Evolutionary conservation across 768 basidiomycete genomes (phyloP).

Genomic region (Hericium erinaceus): DNA sequence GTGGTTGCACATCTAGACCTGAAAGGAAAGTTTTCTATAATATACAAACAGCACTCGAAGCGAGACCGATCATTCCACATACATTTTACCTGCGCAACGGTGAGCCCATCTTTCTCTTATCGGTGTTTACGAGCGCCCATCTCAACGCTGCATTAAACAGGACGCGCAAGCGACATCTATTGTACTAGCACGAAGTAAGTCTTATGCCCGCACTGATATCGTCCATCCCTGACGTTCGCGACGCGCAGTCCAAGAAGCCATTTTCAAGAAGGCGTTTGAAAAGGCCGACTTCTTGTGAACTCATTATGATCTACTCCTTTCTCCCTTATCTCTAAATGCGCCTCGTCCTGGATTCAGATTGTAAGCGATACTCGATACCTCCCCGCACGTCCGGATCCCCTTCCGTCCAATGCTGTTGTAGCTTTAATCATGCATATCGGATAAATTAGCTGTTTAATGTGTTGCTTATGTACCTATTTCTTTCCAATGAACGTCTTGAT

Average conservation of each 20-base stretch:
- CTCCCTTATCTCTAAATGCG: neutral
- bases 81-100: conserved; percentile 51
- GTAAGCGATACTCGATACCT: neutral
- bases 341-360: neutral
- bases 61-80: conserved; percentile 39
- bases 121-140: neutral
- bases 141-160: conserved; percentile 21
- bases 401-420: too few relatives aligned
- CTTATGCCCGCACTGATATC: neutral
- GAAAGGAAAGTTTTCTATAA: conserved; percentile 37
- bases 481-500: neutral
- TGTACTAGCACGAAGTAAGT: conserved; percentile 41
- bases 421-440: too few relatives aligned
- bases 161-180: conserved; percentile 37
- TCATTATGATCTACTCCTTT: neutral
- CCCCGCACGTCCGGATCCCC: too few relatives aligned
- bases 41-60: conserved; percentile 42
- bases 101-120: conserved; percentile 21
- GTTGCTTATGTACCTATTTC: too few relatives aligned
- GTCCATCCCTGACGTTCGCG: conserved; percentile 1
- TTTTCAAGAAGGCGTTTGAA: conserved; percentile 15
- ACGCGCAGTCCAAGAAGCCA: conserved; percentile 19
- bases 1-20: conserved; percentile 31
- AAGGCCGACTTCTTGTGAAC: conserved; percentile 17
- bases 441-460: too few relatives aligned